Base-by-base conservation (phyloP, 2,329 filamentous ascomycete genomes). In the Aspergillus hiratsukae region DNA sequence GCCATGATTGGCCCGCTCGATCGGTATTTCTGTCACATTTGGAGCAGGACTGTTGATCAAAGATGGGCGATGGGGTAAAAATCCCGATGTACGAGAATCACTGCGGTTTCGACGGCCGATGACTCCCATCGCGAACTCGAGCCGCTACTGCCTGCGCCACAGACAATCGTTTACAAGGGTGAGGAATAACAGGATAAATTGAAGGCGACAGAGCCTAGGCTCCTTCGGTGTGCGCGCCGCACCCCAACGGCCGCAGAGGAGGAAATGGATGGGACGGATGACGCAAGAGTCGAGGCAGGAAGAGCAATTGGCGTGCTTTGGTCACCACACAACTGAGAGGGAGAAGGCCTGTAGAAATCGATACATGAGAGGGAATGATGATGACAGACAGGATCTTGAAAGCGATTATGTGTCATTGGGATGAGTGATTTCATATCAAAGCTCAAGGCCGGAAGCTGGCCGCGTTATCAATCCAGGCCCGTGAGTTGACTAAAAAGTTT, bases 1-100 rank as follows among this genome's bases (percentile, higher is more conserved):
- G 56, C 65, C 66, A 55, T 66, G 56, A 19, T 64, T 67, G 48
- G 66, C 63, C 29, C 67, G 68, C 56, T 70, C 70, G 37, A 67
- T 64, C 23, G 63, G 58, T n/a, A 61, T 55, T 41, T 65, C 66
- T 28, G 62, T 55, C 10, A 56, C 60, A 40, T 60, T 63, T 17
- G 61, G 55, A 52, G 64, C 65, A 27, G 63, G 54, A 48, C 59
- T 54, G 49, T 69, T 63, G 21, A 61, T 58, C 6, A 62, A 54
- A 51, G 62, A 62, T 52, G 64, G 59, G 35, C 61, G 62, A 58
- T 54, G 64, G 52, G 53, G 54, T 46, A 68, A 65, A 21, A 67
- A 53, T 35, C 59, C 64, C 28, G 68, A 68, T 27, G 63, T 59
- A 48, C 61, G 65, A 43, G 69, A 70, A 54, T 71, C 64, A 54